Evolutionary conservation across 169 alveolate species (phyloP).

Genomic region (Plasmodium falciparum): DNA sequence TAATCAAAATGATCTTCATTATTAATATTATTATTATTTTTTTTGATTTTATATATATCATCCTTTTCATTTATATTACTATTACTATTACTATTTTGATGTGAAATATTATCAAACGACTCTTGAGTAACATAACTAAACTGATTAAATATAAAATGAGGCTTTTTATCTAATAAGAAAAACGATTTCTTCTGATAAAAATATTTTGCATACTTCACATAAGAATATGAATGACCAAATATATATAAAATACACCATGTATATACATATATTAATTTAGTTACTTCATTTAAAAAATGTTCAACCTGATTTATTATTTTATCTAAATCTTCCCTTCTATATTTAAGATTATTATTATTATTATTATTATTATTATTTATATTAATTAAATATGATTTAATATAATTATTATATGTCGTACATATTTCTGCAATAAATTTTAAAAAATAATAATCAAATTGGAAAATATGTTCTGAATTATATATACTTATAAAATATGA

Average conservation of each 20-base stretch:
- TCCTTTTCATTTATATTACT: too few species aligned
- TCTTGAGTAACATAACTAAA: slow-evolving; percentile 38
- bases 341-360: too few species aligned
- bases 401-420: slow-evolving; percentile 60
- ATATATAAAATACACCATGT: slow-evolving; percentile 68
- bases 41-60: too few species aligned
- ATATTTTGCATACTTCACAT: slow-evolving; percentile 73
- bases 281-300: slow-evolving; percentile 28
- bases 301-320: slow-evolving; percentile 6
- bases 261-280: slow-evolving; percentile 51
- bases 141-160: slow-evolving; percentile 44
- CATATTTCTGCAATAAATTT: slow-evolving; percentile 58
- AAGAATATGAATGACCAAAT: slow-evolving; percentile 70
- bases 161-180: slow-evolving; percentile 52
- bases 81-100: too few species aligned
- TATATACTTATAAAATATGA: slow-evolving; percentile 63
- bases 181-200: slow-evolving; percentile 67
- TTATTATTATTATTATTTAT: slow-evolving; percentile 6
- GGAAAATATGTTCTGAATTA: slow-evolving; percentile 61
- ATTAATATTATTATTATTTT: too few species aligned
- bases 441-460: slow-evolving; percentile 71
- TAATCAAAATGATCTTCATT: neutral
- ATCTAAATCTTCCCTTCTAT: slow-evolving; percentile 14
- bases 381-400: slow-evolving; percentile 32
- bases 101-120: neutral